Evolutionary conservation across 169 alveolate genomes (phyloP).

Genomic region (Babesia bigemina): DNA sequence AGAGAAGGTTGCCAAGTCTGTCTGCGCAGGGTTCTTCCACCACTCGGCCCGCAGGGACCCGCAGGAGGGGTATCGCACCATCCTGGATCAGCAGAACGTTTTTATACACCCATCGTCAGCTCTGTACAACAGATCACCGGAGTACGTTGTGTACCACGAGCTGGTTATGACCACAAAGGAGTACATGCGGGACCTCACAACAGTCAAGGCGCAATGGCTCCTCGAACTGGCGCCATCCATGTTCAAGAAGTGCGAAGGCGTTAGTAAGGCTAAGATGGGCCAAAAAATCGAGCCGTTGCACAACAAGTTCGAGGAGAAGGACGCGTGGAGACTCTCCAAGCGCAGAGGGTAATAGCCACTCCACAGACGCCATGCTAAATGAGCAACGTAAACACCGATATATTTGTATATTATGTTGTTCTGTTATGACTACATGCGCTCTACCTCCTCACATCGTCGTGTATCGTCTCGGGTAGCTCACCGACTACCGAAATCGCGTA

Average conservation of each 20-base stretch:
- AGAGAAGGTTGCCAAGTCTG: constrained; percentile 92
- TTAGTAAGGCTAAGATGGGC: constrained; percentile 88
- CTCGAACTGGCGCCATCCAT: constrained; percentile 97
- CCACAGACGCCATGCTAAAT: background rate
- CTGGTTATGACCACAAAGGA: constrained; percentile 97
- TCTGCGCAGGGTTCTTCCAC: constrained; percentile 97
- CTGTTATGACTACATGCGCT: background rate
- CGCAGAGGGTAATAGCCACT: constrained; percentile 87
- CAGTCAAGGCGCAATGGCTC: constrained; percentile 96
- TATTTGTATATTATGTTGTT: background rate
- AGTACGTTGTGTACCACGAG: constrained; percentile 98
- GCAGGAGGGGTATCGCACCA: constrained; percentile 96
- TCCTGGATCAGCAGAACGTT: constrained; percentile 95
- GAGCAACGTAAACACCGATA: too few species aligned
- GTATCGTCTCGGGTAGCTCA: constrained; percentile 78
- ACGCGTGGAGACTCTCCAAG: constrained; percentile 96
- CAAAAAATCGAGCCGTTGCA: constrained; percentile 95
- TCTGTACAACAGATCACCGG: constrained; percentile 94
- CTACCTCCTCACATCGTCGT: constrained; percentile 53
- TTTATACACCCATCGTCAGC: constrained; percentile 98
- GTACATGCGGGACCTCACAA: constrained; percentile 96
- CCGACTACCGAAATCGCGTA: constrained; percentile 88
- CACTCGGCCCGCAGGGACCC: constrained; percentile 96
- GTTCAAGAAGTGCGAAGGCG: constrained; percentile 87
- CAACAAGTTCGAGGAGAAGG: constrained; percentile 95